Evolutionary conservation across 139 green algal species (phyloP), one percentile per base, ranked within the genome.

Genomic region (Chlamydomonas eustigma): DNA sequence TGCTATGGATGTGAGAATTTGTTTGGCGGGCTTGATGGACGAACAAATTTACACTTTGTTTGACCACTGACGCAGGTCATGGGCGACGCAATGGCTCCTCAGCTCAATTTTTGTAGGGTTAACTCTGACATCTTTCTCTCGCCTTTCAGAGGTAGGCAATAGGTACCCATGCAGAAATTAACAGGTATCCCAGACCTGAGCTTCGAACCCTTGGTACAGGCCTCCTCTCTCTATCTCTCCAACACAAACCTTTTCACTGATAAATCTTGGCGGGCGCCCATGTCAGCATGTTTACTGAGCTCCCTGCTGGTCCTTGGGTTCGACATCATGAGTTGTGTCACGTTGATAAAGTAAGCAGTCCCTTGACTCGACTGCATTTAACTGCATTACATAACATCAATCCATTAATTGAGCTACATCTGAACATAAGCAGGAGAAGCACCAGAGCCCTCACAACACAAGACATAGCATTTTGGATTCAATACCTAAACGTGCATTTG

Each of bases 291-390:
- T 4, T 3, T 69, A 6, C 75, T 80, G 2, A 39, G 25, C 6
- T 31, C 75, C 4, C 64, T 79, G n/a, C 64, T 75, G 31, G 31
- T 67, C 18, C 37, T 80, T 30, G 75, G 75, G 2, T 80, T 75
- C 33, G 65, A 80, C 33, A 3, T 80, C 31, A 75, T 80, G 64
- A 51, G 30, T 33, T 80, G 75, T 37, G 32, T 80, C 64, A 75
- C 65, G 3, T 39, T 80, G 1, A 51, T 80, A 24, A 80, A 80
- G 73, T 78, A 30, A 72, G 73, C n/a, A n/a, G n/a, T n/a, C n/a
- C n/a, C n/a, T n/a, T n/a, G n/a, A n/a, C n/a, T n/a, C n/a, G n/a
- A n/a, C n/a, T n/a, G n/a, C n/a, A n/a, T n/a, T n/a, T n/a, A n/a
- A n/a, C n/a, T n/a, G n/a, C n/a, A n/a, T n/a, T n/a, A n/a, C n/a